Base-by-base conservation (phyloP, 2,329 filamentous ascomycete species). In the Aspergillus latus region DNA sequence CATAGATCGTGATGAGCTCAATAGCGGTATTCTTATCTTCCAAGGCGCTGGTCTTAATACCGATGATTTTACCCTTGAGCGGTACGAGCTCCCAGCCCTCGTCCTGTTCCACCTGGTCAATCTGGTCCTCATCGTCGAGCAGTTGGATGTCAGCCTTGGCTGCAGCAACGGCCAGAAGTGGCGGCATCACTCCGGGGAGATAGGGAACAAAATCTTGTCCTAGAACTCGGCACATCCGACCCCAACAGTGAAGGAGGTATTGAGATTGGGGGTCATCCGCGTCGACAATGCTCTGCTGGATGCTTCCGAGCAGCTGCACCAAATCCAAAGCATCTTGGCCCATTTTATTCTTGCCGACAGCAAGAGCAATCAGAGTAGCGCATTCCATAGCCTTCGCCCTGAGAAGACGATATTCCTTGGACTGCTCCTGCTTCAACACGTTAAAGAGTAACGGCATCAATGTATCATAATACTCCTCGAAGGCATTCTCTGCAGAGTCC, bases 11-110 rank as follows among this genome's bases (percentile, higher is more conserved):
- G 59, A 99, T 88, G 52, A 99, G 85, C 76, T 99, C 94, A 62
- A 99, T 97, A n/a, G 94, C 94, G 84, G 96, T 97, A 74, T 97
- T 92, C 80, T 99, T 99, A 77, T 99, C 94, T 67, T 99, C 94
- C 74, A 99, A 87, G 8, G 89, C 90, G 72, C 91, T 96, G 6
- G 94, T 99, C 78, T 92, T 92, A 78, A 99, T 99, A 62, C 94
- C 94, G 68, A 99, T 97, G 75, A 96, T 90, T 80, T 97, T 97
- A 63, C 94, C 94, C 77, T 96, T 96, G 54, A 99, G 83, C 7
- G 94, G 94, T 13, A 99, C 92, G 64, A 99, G 82, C 74, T 99
- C 94, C 94, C 94, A 99, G 43, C 93, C 93, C 56, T 97, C 93
- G 68, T 97, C 93, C 68, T 94, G 89, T 73, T 96, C 90, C 59